Base-by-base conservation (phyloP, 2,329 filamentous ascomycete genomes). In the Neocucurbitaria cava region DNA sequence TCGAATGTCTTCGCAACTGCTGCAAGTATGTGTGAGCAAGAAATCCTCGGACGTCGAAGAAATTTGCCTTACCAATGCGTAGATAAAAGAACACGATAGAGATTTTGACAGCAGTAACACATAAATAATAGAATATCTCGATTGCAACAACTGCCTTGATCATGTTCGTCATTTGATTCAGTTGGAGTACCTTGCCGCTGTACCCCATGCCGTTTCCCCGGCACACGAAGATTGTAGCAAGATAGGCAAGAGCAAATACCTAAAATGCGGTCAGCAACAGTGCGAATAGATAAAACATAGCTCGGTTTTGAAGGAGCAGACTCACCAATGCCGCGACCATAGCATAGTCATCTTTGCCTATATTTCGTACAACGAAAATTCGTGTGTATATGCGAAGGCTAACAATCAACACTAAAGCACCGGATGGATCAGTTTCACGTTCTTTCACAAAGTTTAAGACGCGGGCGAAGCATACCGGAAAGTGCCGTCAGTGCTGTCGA, bases 61-160 rank as follows among this genome's bases (percentile, higher is more conserved):
- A 26, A 21, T 3, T 11, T 56, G 17, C 15, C 24, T 40, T 35
- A 74, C 72, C 70, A 40, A 75, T 61, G 44, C 72, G 64, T 17
- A 74, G 45, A 44, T 75, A 75, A 35, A 69, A 69, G 26, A 62
- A 61, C 3, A 73, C 46, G 23, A 75, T 75, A 1, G 72, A 75
- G 2, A 65, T 43, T 46, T 75, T 75, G 48, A 74, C 64, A 15
- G 54, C 49, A 28, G 52, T 60, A 30, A 72, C 54, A 17, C 62
- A 31, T 9, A 66, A 39, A 40, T 71, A 71, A 52, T 75, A 74
- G 0, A 68, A 67, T 17, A 72, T 62, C 44, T 73, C 55, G 30
- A 72, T 63, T 2, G 62, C 59, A 10, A 46, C 21, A 5, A 26
- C 35, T 7, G 36, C 21, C 28, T 47, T 30, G 17, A 71, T 56